Base-by-base conservation (phyloP, 345 rosid species). In the Syzygium aqueum region DNA sequence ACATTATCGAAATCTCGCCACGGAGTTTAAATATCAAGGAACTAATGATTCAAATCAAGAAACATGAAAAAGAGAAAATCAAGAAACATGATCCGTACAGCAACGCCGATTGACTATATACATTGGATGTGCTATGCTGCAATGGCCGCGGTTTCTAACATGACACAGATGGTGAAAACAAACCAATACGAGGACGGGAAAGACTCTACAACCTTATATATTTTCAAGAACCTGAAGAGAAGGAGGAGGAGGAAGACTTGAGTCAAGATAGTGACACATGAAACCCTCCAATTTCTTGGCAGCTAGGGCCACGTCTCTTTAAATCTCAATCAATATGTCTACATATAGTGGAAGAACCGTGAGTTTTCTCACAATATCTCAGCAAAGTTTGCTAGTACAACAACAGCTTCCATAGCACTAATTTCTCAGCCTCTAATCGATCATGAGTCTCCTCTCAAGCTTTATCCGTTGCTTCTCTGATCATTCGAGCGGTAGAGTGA, bases 381-480 rank as follows among this genome's bases (percentile, higher is more conserved):
- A 67, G 49, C 43, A 67, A 67, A 67, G 67, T 67, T 33, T 33
- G 49, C 80, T 17, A 67, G 37, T 17, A 8, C 25, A 33, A 16
- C 46, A 40, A 33, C 43, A 57, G 67, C 67, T 61, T 1, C 67
- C 28, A n/a, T 12, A 28, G 33, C n/a, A 28, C 30, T 27, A 6
- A n/a, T 2, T 61, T 3, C 33, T 25, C 53, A 8, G 9, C 53
- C 53, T 82, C 53, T 43, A 43, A 11, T 17, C 37, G 57, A 84
- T 1, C 85, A 84, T 84, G 85, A 33, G 61, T 52, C 57, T 52
- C 59, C 52, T 84, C 85, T 84, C 85, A 6, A 51, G 61, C 85
- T 15, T 84, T 40, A 53, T 88, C 37, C 51, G 87, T 84, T 90
- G 91, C 67, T 88, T 88, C 65, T 90, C 89, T 77, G 91, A 63